Evolutionary conservation across 2,329 filamentous ascomycete species (phyloP), one percentile per base, ranked within the genome.

Genomic region (Colletotrichum shisoi): DNA sequence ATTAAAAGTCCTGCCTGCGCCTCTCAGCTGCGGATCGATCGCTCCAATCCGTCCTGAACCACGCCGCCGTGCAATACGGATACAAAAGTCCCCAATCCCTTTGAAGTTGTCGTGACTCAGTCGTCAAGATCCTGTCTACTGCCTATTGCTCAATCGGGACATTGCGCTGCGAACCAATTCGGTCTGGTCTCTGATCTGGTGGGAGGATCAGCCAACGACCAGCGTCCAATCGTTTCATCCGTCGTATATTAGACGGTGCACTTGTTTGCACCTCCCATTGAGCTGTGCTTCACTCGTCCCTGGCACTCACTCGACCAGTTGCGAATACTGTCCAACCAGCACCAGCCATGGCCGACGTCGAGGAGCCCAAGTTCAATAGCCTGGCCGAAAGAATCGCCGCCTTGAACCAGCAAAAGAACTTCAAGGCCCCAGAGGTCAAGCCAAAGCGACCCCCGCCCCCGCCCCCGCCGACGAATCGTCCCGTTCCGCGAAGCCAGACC

Each of bases 381-480:
- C 81, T 90, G 31, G 83, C 85, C 4, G 86, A 89, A 75, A 82
- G 87, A 59, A 89, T 89, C 69, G 87, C 87, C 11, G 87, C 87
- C 37, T 81, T 90, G 70, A 89, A 89, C 71, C 78, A 80, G 73
- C 83, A 89, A 75, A 85, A 86, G 76, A 85, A 85, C 79, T 86
- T 89, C 78, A 79, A 78, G 64, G 72, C 77, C 15, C 77, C 79
- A 24, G 75, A 76, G 31, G 59, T 72, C 4, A 71, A 72, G 17
- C 71, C 72, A 27, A 81, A 80, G 73, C 76, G 77, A 61, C 76
- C 81, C 27, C 78, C 81, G 31, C 83, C 82, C 3, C 81, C 84
- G 69, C 80, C 80, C 15, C 83, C 83, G 52, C 80, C 82, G 13
- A 78, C 75, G 48, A 79, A 80, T 60, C 63, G 66, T 13, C 79